These are phyloP conservation scores for Candida piceae DNA, from an alignment of 805 yeast species.

Conservation along the genomic window DNA sequence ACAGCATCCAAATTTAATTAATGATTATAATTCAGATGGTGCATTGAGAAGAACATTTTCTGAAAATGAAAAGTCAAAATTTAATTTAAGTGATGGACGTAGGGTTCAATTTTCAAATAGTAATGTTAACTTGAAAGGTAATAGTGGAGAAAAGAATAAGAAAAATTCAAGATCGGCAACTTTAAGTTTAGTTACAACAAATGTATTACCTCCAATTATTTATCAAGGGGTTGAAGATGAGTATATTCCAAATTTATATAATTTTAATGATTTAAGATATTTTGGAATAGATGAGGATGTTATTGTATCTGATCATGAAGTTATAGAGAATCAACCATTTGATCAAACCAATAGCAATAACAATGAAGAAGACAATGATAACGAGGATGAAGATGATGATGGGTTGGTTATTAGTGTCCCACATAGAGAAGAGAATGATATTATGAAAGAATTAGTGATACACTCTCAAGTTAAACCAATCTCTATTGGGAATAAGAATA, in stretches of 20 bases:
- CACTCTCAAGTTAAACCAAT: constrained; percentile 29
- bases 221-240: constrained; percentile 62
- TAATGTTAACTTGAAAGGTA: not conserved
- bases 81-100: constrained; percentile 36
- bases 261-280: constrained; percentile 27
- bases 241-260: constrained; percentile 59
- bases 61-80: constrained; percentile 59
- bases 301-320: constrained; percentile 5
- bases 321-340: too few species aligned
- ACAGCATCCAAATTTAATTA: not conserved
- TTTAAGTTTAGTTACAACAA: too few species aligned
- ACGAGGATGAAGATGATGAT: constrained; percentile 1
- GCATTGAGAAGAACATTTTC: constrained; percentile 51
- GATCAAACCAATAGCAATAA: too few species aligned
- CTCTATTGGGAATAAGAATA: constrained; percentile 15
- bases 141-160: not conserved
- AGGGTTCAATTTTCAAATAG: constrained; percentile 7
- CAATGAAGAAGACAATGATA: constrained; percentile 1
- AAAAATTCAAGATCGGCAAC: not conserved
- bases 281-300: constrained; percentile 9
- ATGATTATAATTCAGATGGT: constrained; percentile 1
- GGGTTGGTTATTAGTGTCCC: constrained; percentile 5
- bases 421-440: constrained; percentile 8
- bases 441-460: constrained; percentile 10
- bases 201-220: too few species aligned